A percentile compares a stretch with the other conserved stretches of the same genome.
phyloP scores from a whole-genome alignment of 1,284 basidiomycete species.

The Amylostereum chailletii region DNA sequence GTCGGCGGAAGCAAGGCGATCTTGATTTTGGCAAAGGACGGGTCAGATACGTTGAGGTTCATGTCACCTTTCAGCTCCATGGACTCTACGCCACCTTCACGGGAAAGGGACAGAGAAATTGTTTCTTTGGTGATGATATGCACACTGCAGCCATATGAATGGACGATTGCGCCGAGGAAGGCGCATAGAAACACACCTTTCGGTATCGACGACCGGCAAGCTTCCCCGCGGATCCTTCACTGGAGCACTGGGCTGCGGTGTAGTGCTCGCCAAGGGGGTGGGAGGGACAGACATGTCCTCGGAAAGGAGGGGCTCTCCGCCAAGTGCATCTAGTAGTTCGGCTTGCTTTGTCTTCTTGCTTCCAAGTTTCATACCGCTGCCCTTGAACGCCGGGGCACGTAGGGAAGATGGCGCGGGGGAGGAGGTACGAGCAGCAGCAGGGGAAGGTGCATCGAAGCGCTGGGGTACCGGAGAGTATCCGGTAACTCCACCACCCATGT shows the following conservation, averaged over 20 bases:
- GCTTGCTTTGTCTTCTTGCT: constrained; percentile 84
- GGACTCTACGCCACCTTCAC: constrained; percentile 85
- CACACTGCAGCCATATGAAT: constrained; percentile 40
- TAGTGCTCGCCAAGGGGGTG: constrained; percentile 41
- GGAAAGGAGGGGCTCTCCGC: constrained; percentile 63
- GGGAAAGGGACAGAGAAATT: constrained; percentile 72
- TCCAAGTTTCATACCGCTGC: constrained; percentile 96
- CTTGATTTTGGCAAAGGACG: constrained; percentile 68
- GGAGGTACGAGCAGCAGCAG: constrained; percentile 33
- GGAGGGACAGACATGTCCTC: constrained; percentile 52
- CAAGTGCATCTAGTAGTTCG: constrained; percentile 81
- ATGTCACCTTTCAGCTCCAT: constrained; percentile 93
- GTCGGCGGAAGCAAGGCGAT: constrained; percentile 57
- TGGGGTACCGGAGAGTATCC: constrained; percentile 63
- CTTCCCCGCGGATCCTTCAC: constrained; percentile 42
- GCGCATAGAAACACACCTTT: constrained; percentile 45
- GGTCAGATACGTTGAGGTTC: constrained; percentile 83
- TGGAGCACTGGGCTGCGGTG: constrained; percentile 29
- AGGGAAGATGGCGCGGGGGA: constrained; percentile 44
- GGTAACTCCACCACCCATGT: constrained; percentile 55
- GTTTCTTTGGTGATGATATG: constrained; percentile 84
- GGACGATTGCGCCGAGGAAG: background rate
- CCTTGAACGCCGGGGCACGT: constrained; percentile 82
- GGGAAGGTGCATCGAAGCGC: constrained; percentile 55
- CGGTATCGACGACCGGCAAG: constrained; percentile 69